These are phyloP conservation scores for Boletus tylopilopsis DNA, from an alignment of 768 basidiomycete genomes.

Conservation along the genomic window DNA sequence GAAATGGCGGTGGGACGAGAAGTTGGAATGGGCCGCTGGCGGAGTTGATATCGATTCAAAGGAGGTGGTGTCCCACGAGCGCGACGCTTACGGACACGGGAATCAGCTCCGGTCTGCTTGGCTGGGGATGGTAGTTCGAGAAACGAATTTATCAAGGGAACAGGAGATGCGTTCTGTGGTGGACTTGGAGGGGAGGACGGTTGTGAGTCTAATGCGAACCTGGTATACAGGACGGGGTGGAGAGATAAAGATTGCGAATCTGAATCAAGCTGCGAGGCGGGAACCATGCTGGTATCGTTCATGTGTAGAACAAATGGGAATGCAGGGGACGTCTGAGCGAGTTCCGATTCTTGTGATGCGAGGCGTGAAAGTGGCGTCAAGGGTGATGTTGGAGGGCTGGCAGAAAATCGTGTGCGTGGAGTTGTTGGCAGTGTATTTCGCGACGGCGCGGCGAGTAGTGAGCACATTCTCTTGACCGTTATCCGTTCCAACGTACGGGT, in stretches of 20 bases:
- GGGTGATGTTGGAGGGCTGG: constrained; percentile 27
- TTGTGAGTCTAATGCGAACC: constrained; percentile 31
- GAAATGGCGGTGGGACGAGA: constrained; percentile 12
- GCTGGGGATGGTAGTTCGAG: constrained; percentile 8
- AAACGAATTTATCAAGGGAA: constrained; percentile 2
- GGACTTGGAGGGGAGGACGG: constrained; percentile 6
- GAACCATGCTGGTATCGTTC: constrained; percentile 29
- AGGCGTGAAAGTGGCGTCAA: constrained; percentile 25
- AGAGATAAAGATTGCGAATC: constrained; percentile 26
- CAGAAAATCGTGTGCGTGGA: constrained; percentile 6
- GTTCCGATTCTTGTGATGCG: constrained; percentile 44
- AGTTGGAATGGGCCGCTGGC: constrained; percentile 24
- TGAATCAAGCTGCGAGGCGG: constrained; percentile 37
- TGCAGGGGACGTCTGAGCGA: constrained; percentile 46
- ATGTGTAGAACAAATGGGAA: constrained; percentile 29
- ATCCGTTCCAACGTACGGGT: constrained; percentile 21
- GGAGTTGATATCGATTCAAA: constrained; percentile 28
- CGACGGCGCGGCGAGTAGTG: constrained; percentile 10
- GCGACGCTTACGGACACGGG: constrained; percentile 11
- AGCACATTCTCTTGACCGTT: constrained; percentile 10
- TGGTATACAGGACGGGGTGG: constrained; percentile 36
- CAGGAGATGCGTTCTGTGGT: constrained; percentile 6
- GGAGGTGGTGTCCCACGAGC: constrained; percentile 7
- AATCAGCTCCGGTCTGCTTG: constrained; percentile 4
- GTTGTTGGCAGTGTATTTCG: constrained; percentile 6